Evolutionary conservation across 768 basidiomycete species (phyloP).

Genomic region (Lyophyllum shimeji): DNA sequence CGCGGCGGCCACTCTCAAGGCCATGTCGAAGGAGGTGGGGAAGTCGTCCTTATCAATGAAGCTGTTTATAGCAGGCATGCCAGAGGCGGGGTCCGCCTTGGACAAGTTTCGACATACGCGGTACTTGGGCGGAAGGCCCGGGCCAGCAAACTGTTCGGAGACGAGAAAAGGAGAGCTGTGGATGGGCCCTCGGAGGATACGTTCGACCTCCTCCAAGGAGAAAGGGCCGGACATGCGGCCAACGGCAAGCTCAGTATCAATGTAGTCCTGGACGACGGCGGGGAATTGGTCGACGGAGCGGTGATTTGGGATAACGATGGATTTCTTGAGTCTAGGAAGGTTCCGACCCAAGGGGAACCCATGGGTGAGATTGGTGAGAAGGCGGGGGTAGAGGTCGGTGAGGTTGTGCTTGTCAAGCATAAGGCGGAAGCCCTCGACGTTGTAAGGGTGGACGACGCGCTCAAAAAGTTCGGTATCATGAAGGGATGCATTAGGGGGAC

Average conservation of each 20-base stretch:
- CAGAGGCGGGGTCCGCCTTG: conserved; percentile 6
- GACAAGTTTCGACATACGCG: conserved; percentile 22
- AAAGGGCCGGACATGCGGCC: neutral
- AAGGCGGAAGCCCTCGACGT: conserved; percentile 9
- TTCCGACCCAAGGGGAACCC: conserved; percentile 27
- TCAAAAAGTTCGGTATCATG: neutral
- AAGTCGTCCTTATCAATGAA: conserved; percentile 5
- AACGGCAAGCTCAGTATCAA: neutral
- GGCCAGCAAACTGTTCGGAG: conserved; percentile 3
- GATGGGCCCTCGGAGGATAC: conserved; percentile 24
- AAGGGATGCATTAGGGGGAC: neutral
- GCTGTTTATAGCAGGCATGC: conserved; percentile 12
- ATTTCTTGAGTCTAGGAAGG: conserved; percentile 11
- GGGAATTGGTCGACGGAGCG: neutral
- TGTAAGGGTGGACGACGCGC: conserved; percentile 17
- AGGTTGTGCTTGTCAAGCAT: conserved; percentile 1
- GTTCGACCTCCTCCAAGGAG: conserved; percentile 11
- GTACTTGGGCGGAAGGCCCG: conserved; percentile 4
- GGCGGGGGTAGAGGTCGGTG: conserved; percentile 7
- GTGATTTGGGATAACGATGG: neutral
- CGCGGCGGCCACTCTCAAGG: neutral
- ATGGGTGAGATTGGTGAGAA: conserved; percentile 14
- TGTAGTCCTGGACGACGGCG: neutral
- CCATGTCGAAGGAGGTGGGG: neutral
- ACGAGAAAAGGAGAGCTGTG: conserved; percentile 23